phyloP scores from a whole-genome alignment of 495 filamentous ascomycete genomes.

The Thermothielavioides terrestris region DNA sequence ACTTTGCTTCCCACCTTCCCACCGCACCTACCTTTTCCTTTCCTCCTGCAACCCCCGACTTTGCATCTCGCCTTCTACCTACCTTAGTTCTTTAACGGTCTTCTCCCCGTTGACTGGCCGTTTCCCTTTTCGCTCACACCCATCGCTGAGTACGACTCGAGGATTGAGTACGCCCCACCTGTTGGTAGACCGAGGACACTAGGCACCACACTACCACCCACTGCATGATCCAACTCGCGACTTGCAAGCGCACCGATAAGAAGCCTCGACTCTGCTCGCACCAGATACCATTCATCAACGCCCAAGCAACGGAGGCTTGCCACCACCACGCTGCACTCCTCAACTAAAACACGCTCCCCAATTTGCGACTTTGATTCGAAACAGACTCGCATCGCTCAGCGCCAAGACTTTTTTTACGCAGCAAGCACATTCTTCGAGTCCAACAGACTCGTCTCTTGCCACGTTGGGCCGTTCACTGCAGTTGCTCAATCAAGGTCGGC shows the following conservation, averaged over 20 bases:
- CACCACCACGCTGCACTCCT: too few relatives aligned
- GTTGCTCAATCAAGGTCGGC: slow-evolving; percentile 4
- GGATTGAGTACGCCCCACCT: background rate
- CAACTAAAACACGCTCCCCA: too few relatives aligned
- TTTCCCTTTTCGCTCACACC: background rate
- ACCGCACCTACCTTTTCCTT: slow-evolving; percentile 6
- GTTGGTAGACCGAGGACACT: background rate
- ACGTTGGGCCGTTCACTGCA: slow-evolving; percentile 7
- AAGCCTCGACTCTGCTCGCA: background rate
- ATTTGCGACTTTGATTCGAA: too few relatives aligned
- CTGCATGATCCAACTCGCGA: background rate
- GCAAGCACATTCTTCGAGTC: background rate
- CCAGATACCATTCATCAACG: too few relatives aligned
- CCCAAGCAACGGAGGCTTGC: too few relatives aligned
- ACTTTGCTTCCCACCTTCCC: background rate
- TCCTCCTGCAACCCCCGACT: background rate
- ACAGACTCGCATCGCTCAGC: too few relatives aligned
- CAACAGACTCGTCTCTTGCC: slow-evolving; percentile 3
- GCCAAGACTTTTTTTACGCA: slow-evolving; percentile 11
- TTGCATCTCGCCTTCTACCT: background rate
- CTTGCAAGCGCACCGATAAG: background rate
- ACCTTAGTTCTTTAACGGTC: background rate
- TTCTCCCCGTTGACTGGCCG: background rate
- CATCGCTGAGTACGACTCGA: background rate
- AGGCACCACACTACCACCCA: too few relatives aligned